phyloP scores from a whole-genome alignment of 257 asterid genomes.

The Nicotiana tomentosiformis region DNA sequence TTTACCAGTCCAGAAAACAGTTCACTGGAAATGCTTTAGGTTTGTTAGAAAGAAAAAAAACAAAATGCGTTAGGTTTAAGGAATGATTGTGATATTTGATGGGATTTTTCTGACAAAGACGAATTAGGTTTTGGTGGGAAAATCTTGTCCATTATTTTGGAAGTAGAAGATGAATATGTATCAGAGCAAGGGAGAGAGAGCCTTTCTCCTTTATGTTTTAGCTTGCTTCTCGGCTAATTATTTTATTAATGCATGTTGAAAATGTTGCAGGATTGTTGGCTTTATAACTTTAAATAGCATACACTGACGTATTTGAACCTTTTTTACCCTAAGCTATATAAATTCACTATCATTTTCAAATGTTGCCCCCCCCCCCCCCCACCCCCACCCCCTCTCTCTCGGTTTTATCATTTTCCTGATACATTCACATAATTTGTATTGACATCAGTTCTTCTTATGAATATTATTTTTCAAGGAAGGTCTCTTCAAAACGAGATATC shows the following conservation, averaged over 20 bases:
- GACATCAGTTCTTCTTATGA: slow-evolving; percentile 14
- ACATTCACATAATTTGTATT: neutral
- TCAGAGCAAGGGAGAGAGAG: neutral
- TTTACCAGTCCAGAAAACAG: neutral
- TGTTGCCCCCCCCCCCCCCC: neutral
- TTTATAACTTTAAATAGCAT: neutral
- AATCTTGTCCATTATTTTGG: neutral
- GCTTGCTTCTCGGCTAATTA: neutral
- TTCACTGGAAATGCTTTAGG: neutral
- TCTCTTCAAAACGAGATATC: slow-evolving; percentile 73
- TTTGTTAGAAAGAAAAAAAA: too few relatives aligned
- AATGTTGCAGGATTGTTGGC: neutral
- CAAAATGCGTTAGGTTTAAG: neutral
- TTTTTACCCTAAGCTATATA: neutral
- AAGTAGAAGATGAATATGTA: neutral
- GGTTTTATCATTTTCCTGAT: neutral
- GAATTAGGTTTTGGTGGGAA: neutral
- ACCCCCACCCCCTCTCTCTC: neutral
- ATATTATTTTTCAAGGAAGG: slow-evolving; percentile 60
- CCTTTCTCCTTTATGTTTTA: neutral
- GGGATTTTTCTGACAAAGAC: neutral
- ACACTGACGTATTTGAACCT: too few relatives aligned
- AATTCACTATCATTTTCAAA: neutral
- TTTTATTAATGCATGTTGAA: neutral
- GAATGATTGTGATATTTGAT: neutral